These are phyloP conservation scores for Rhexocercosporidium sp. DNA, from an alignment of 2,329 filamentous ascomycete genomes.

Conservation along the genomic window DNA sequence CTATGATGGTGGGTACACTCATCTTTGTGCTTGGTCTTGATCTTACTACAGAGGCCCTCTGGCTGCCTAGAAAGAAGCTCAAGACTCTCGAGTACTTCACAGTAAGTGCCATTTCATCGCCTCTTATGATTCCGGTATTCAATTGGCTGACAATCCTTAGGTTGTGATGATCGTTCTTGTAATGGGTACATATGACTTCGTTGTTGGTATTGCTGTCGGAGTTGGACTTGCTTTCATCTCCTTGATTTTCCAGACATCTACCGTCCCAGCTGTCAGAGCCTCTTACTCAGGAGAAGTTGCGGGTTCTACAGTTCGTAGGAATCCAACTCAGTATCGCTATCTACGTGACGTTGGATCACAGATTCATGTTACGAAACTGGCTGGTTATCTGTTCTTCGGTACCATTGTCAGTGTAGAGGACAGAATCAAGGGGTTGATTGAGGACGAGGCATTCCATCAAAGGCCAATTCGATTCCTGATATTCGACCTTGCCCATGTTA, in stretches of 20 bases:
- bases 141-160: conserved; percentile 46
- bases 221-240: conserved; percentile 91
- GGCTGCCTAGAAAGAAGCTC: conserved; percentile 86
- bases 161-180: conserved; percentile 88
- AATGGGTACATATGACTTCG: conserved; percentile 97
- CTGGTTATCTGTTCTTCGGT: conserved; percentile 97
- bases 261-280: conserved; percentile 85
- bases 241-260: conserved; percentile 88
- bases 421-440: conserved; percentile 79
- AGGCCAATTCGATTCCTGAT: conserved; percentile 89
- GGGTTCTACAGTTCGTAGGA: conserved; percentile 89
- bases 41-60: conserved; percentile 84
- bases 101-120: conserved; percentile 51
- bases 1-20: conserved; percentile 94
- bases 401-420: conserved; percentile 96
- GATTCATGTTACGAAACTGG: conserved; percentile 88
- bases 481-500: conserved; percentile 87
- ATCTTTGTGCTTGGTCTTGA: conserved; percentile 97
- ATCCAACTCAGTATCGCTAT: conserved; percentile 87
- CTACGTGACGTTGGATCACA: conserved; percentile 85
- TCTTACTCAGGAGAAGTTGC: conserved; percentile 90
- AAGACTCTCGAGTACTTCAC: conserved; percentile 89
- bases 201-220: conserved; percentile 89
- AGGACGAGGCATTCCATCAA: conserved; percentile 78
- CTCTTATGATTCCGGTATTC: too few species aligned